Percentiles rank a stretch among this genome's conserved stretches.
These are phyloP conservation scores for Typha latifolia DNA, from an alignment of 176 grass and related monocot genomes.

Conservation along the genomic window DNA sequence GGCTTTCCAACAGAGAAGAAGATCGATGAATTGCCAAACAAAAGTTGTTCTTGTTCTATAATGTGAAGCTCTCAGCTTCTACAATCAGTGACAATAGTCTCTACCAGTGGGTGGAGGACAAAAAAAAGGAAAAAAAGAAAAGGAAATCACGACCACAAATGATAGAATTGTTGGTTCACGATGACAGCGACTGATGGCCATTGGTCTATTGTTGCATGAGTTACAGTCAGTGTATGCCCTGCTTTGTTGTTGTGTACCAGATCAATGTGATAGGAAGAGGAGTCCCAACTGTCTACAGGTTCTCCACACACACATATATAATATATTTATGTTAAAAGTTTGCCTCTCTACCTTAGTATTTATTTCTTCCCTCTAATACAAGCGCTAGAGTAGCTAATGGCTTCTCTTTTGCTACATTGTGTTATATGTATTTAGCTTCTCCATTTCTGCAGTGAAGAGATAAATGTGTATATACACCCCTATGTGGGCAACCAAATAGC, in stretches of 20 bases:
- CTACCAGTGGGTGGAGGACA: not conserved
- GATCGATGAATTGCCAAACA: constrained; percentile 49
- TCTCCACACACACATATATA: no score
- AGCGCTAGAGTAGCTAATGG: no score
- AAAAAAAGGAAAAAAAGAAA: not conserved
- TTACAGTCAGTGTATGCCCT: not conserved
- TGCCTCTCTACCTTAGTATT: no score
- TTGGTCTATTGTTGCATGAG: not conserved
- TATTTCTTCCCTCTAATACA: no score
- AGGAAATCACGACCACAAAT: not conserved
- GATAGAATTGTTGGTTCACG: not conserved
- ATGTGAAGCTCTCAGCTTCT: constrained; percentile 11
- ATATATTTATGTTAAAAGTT: no score
- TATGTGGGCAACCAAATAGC: no score
- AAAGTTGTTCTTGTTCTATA: constrained; percentile 63
- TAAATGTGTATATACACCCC: no score
- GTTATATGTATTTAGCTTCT: no score
- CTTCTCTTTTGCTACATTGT: no score
- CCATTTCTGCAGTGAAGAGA: no score
- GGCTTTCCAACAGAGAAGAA: constrained; percentile 47
- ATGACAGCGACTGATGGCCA: not conserved
- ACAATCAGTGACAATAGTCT: constrained; percentile 2
- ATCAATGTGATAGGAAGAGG: no score
- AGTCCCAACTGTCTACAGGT: no score
- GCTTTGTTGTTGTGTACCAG: not conserved